Evolutionary conservation across 2,329 filamentous ascomycete species (phyloP), one percentile per base, ranked within the genome.

Genomic region (Pseudopithomyces maydicus): DNA sequence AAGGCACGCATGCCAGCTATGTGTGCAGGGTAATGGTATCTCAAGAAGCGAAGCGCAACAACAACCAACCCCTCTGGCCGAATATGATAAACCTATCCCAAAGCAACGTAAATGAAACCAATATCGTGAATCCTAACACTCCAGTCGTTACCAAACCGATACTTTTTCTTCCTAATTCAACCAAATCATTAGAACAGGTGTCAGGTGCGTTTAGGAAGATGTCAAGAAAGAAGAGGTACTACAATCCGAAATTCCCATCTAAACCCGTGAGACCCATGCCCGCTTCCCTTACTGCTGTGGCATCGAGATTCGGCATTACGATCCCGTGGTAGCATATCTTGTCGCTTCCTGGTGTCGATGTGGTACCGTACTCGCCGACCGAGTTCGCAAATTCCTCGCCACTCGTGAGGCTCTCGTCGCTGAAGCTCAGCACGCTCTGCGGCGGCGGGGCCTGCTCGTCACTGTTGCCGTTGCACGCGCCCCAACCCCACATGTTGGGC

Each of bases 371-470:
- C 2, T 74, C 71, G 6, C 47, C 58, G 32, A 64, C 70, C n/a
- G 65, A 68, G 33, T 63, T 68, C 33, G 66, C 71, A 58, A 76
- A 77, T 44, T 77, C 72, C 51, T 81, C 80, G 2, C 84, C 81
- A 15, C 83, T 84, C 15, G 79, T 85, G 55, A 86, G 64, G 56
- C 84, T 86, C 68, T 87, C 85, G 45, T 86, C 84, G 6, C 83
- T 85, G 58, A 85, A 84, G 70, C 84, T 86, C 29, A 85, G 72
- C 3, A 85, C 82, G 58, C 84, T 86, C 62, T 83, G 83, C 29
- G 82, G 74, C 0, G 71, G 67, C 14, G 69, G 65, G 3, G 68
- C 67, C 58, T 67, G 60, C 32, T 70, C 62, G 26, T 8, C 26
- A 29, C 26, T 29, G 8, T 29, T 29, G 26, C 26, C 26, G 55